Conservation (phyloP, 1,284 basidiomycete species). For the Moesziomyces sp. region DNA sequence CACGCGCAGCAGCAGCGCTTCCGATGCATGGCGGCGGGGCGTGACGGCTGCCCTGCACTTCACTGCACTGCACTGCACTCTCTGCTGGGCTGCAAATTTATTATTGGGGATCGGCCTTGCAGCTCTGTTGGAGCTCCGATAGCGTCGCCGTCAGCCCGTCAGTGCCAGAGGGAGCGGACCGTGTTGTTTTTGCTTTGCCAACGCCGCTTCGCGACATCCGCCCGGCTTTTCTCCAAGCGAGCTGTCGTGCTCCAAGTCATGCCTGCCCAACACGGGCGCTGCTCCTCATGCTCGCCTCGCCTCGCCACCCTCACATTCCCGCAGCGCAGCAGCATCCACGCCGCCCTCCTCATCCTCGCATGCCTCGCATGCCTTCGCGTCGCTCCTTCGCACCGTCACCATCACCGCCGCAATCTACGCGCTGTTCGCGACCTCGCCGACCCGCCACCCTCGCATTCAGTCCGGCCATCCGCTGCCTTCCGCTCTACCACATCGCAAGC, state of each 20-base stretch:
- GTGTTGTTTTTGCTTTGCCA: no score
- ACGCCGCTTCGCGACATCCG: no score
- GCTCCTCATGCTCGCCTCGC: no score
- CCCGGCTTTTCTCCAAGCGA: no score
- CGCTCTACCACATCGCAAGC: not conserved
- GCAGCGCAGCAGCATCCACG: not conserved
- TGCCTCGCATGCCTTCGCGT: slow-evolving; percentile 1
- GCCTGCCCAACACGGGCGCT: no score
- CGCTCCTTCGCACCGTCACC: not conserved
- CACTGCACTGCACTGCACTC: not conserved
- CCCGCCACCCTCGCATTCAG: not conserved
- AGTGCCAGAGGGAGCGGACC: no score
- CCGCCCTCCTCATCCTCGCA: not conserved
- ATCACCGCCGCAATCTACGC: slow-evolving; percentile 8
- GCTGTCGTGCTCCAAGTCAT: no score
- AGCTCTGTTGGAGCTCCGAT: not conserved
- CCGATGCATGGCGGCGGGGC: not conserved
- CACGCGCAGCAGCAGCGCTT: not conserved
- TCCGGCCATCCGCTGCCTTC: not conserved
- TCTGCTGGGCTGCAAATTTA: no score
- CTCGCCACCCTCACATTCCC: no score
- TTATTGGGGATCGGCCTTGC: slow-evolving; percentile 2
- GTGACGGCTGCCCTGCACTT: not conserved
- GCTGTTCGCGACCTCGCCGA: not conserved
- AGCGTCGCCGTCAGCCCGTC: no score